Evolutionary conservation across 2,329 filamentous ascomycete genomes (phyloP).

Genomic region (Cercospora sp.): DNA sequence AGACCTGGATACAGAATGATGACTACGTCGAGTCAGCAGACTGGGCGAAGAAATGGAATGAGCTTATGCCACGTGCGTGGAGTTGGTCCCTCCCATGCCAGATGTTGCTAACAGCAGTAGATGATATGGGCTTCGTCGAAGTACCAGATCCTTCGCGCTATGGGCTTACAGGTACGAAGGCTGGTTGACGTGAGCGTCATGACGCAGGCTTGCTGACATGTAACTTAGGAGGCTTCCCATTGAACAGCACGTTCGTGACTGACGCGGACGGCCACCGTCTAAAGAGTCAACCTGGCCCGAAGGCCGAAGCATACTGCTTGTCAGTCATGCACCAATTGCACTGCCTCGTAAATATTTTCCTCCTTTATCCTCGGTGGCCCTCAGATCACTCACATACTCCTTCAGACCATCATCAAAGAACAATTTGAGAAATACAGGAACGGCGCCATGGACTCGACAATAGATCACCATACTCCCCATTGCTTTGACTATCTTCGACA

Average conservation of each 20-base stretch:
- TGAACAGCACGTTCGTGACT: not conserved
- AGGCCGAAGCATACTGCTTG: slow-evolving; percentile 9
- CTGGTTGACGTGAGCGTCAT: not conserved
- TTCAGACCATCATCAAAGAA: not conserved
- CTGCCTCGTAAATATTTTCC: not conserved
- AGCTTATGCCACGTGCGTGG: not conserved
- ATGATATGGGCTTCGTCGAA: slow-evolving; percentile 13
- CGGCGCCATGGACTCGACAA: not conserved
- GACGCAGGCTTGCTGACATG: not conserved
- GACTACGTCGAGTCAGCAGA: not conserved
- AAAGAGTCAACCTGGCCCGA: not conserved
- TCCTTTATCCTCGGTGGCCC: not conserved
- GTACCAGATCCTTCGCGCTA: slow-evolving; percentile 9
- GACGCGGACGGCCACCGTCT: not conserved
- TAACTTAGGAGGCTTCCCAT: not conserved
- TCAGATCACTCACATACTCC: not conserved
- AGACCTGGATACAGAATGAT: slow-evolving; percentile 9
- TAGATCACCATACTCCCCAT: slow-evolving; percentile 2
- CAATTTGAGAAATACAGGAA: slow-evolving; percentile 3
- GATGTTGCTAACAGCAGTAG: not conserved
- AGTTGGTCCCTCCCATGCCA: too few relatives aligned
- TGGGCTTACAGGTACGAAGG: not conserved
- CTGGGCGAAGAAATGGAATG: slow-evolving; percentile 8
- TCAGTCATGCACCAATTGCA: slow-evolving; percentile 17
- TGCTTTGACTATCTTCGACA: slow-evolving; percentile 15